These are phyloP conservation scores for Sextonia rubra DNA, from an alignment of 164 flowering plant genomes.

Conservation along the genomic window DNA sequence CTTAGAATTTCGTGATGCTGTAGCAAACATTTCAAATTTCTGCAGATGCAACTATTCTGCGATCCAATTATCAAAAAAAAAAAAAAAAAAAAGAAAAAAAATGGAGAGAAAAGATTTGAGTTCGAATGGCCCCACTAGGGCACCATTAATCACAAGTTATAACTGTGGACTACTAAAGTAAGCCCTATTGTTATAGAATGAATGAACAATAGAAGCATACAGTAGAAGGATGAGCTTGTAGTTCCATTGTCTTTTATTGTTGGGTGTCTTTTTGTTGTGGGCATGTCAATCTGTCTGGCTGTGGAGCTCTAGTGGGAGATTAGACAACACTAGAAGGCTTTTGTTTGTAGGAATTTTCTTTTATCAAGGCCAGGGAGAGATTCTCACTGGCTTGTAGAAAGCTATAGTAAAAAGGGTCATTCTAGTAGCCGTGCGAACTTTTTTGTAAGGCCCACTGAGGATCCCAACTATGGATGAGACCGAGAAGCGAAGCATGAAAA, in stretches of 20 bases:
- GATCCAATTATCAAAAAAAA: too few species aligned
- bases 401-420: neutral
- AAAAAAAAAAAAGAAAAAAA: too few species aligned
- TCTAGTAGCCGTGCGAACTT: too few species aligned
- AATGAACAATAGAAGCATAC: neutral
- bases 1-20: neutral
- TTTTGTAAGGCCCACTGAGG: too few species aligned
- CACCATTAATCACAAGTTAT: too few species aligned
- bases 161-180: neutral
- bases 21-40: neutral
- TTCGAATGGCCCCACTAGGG: neutral
- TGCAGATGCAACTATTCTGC: too few species aligned
- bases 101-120: too few species aligned
- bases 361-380: neutral
- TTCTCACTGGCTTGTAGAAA: neutral
- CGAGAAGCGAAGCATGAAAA: too few species aligned
- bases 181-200: neutral
- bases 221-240: neutral
- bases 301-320: neutral
- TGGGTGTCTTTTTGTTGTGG: neutral
- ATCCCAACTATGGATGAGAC: too few species aligned
- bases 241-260: neutral
- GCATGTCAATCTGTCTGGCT: neutral
- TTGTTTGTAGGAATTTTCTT: neutral
- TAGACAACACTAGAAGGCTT: neutral